Evolutionary conservation across 257 asterid genomes (phyloP), one percentile per base, ranked within the genome.

Genomic region (Thymus quinquecostatus): DNA sequence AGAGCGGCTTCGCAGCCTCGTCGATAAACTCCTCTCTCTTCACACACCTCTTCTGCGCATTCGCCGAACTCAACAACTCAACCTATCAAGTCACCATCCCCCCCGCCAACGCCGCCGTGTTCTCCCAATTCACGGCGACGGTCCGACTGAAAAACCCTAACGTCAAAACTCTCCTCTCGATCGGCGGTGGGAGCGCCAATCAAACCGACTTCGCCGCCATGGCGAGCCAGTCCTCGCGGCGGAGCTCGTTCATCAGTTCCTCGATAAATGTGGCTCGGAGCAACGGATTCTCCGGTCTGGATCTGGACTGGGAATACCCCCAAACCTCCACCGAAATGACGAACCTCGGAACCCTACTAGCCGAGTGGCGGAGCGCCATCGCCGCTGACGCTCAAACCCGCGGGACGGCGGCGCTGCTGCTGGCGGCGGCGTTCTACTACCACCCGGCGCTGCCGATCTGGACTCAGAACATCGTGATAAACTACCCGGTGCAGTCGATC

Each of bases 11-110:
- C 44, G 33, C 80, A 0, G 72, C 73, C 60, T 56, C 79, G 21
- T 27, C 51, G 71, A 86, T 86, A 27, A 8, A 84, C 10, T 86
- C 92, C 67, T 47, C 79, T 12, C 77, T 74, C 29, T 86, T 78
- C 81, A 82, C 92, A 1, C 92, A 86, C 59, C 72, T 86, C 56
- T 84, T 84, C 61, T 86, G 83, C 54, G 89, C 88, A 8, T 86
- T 86, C 58, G 83, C 89, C n/a, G 33, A 73, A 41, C 80, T 86
- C 61, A 66, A 82, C n/a, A 13, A 87, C 1, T 63, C 67, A 28
- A 64, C 83, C 67, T 40, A 76, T 21, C 78, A 75, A 60, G 63
- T 84, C 63, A 51, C 82, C 10, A 49, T 86, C 66, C 54, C 83
- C 43, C 9, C 91, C 63, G 10, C 83, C 1, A 57, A 79, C 64